Base-by-base conservation (phyloP, 2,329 filamentous ascomycete species). In the Xylariaceae sp. region DNA sequence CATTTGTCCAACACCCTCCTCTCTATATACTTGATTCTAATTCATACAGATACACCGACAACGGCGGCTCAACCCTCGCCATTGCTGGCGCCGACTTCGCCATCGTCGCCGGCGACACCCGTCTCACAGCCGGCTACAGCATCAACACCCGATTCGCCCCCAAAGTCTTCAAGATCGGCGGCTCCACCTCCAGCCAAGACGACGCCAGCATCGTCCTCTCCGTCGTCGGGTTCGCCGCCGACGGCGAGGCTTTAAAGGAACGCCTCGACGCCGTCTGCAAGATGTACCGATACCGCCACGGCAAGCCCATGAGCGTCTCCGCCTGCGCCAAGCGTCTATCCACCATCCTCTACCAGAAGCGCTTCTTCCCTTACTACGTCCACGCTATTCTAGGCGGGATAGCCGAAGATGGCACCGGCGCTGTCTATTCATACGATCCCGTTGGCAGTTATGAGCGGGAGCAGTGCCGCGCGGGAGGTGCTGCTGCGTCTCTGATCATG, bases 301-400 rank as follows among this genome's bases (percentile, higher is more conserved):
- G 89, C 69, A 98, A 97, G 76, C 83, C 88, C 55, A 98, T 98
- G 85, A 85, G 82, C 54, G 86, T 97, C 63, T 85, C 88, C 62
- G 93, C 93, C 39, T 97, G 92, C 70, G 94, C 93, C 45, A 92
- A 97, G 72, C 84, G 92, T 45, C 79, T 98, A 50, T 92, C 88
- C 33, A 96, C 94, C 37, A 94, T 98, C 56, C 83, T 98, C 46
- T 98, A 98, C 76, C 79, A 84, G 69, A 97, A 97, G 76, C 88
- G 93, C 39, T 98, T 98, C 77, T 98, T 98, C 76, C 93, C 93
- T 19, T 98, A 95, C 80, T 98, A 98, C 70, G 88, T 94, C 47
- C 83, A 92, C 62, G 92, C 92, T 23, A 97, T 98, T 67, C 76
- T 98, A 37, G 93, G 87, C 37, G 93, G 93, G 17, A 72, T 98